Conservation (phyloP, 2,329 filamentous ascomycete genomes). For the Fusarium sp. region DNA sequence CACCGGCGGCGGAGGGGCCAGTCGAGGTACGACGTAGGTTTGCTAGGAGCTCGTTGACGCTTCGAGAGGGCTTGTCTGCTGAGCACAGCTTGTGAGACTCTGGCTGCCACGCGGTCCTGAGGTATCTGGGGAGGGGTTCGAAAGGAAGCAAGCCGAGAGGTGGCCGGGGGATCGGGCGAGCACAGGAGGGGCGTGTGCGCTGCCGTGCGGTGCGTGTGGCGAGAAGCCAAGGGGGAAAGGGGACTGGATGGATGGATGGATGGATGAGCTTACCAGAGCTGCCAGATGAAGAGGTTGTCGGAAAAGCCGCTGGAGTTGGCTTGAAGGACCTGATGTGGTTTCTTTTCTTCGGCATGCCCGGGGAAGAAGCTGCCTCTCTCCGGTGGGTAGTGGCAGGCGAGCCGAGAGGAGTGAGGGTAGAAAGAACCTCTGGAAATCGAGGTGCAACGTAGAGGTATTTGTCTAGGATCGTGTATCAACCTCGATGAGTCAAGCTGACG, state of each 20-base stretch:
- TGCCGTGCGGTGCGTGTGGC: constrained; percentile 15
- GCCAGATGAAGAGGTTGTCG: constrained; percentile 44
- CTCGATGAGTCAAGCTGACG: constrained; percentile 34
- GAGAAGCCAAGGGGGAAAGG: neutral
- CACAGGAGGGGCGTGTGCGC: constrained; percentile 30
- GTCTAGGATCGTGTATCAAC: constrained; percentile 28
- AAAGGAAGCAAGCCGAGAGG: constrained; percentile 44
- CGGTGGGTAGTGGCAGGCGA: constrained; percentile 7
- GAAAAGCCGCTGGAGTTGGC: constrained; percentile 66
- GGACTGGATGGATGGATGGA: neutral
- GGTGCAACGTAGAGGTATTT: constrained; percentile 31
- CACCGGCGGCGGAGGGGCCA: constrained; percentile 43
- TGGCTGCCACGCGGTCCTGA: constrained; percentile 44
- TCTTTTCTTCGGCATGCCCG: constrained; percentile 73
- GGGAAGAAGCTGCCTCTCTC: constrained; percentile 29
- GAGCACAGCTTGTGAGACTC: constrained; percentile 44
- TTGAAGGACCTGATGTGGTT: constrained; percentile 67
- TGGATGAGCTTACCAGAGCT: constrained; percentile 42
- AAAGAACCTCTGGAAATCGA: constrained; percentile 15
- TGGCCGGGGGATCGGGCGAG: constrained; percentile 21
- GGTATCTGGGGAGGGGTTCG: constrained; percentile 28
- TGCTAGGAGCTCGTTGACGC: constrained; percentile 71
- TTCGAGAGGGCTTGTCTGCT: constrained; percentile 49
- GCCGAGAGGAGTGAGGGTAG: constrained; percentile 22
- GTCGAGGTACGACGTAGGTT: constrained; percentile 63